Base-by-base conservation (phyloP, 441 rosid genomes). In the Manihot esculenta region DNA sequence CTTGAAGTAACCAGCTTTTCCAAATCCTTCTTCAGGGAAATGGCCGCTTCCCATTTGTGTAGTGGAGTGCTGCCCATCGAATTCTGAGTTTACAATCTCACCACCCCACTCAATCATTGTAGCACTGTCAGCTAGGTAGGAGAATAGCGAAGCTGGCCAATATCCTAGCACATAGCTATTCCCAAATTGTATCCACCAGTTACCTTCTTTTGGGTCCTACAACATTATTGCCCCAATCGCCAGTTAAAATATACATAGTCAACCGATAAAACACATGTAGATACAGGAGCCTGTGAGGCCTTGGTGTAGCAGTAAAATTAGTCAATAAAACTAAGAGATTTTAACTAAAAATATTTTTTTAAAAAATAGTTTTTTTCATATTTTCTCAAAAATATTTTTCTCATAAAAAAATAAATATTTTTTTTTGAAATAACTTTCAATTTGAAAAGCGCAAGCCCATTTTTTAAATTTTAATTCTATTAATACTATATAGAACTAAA, bases 161-260 rank as follows among this genome's bases (percentile, higher is more conserved):
- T 90, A 92, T 14, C 97, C 97, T 62, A 90, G 72, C 49, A 92
- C 96, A 27, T 83, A 80, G 62, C 78, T 82, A 26, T 88, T 83
- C 20, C 96, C 96, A 68, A 88, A 89, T 57, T 89, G 96, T 88
- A 92, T 84, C 97, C 97, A 89, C 97, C 97, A 89, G 56, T 92
- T 93, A 23, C 97, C 97, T 64, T 85, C 91, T 24, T 83, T 86
- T 0, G 97, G 97, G 80, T 92, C 97, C 96, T 92, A 67, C 72
- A 73, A 20, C 64, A 27, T 69, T 56, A 68, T 54, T 56, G 24
- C 24, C 35, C 54, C 62, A n/a, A 15, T 12, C 18, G 17, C 18
- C 53, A 4, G 10, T 18, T 60, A 8, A 1, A 33, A 60, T 35
- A 7, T 30, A 3, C 10, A 47, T 15, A 7, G n/a, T n/a, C n/a